Base-by-base conservation (phyloP, 2,329 filamentous ascomycete species). In the Trichoderma gracile region DNA sequence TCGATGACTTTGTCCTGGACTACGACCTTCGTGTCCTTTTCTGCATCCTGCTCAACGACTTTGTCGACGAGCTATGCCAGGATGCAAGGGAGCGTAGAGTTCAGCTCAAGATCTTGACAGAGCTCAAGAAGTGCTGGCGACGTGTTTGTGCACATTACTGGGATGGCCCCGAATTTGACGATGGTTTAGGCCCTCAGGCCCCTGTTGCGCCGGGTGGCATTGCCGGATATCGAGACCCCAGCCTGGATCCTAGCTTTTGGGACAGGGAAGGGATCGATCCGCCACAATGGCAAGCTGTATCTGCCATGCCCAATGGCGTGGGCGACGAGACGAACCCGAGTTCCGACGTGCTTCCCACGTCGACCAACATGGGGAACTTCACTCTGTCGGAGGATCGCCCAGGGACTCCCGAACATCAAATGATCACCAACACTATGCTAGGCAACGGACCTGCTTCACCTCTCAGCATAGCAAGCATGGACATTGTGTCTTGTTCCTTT, bases 51-150 rank as follows among this genome's bases (percentile, higher is more conserved):
- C 82, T 97, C 65, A 97, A 98, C 74, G 80, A 82, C 56, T 83
- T 89, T 52, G 82, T 86, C 4, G 79, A 82, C 17, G 85, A 88
- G 65, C 73, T 88, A 9, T 79, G 79, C 0, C 75, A 79, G 47
- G 78, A 83, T 19, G 70, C 74, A 2, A 72, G 73, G 42, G 78
- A 75, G 23, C 76, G 78, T 15, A 86, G 84, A 68, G 82, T 85
- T 2, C 85, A 84, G 57, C 69, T 96, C 65, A 97, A 97, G 76
- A 96, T 98, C 68, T 82, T 99, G 42, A 88, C 90, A 33, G 95
- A 99, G 76, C 80, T 99, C 67, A 99, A 99, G 76, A 96, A 97
- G 74, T 98, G 95, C 74, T 99, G 95, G 95, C 89, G 93, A 74
- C 86, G 93, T 58, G 91, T 95, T 21, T 98, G 93, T 74, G 88